Conservation (phyloP, 2,329 filamentous ascomycete genomes). For the Grosmannia serpens region DNA sequence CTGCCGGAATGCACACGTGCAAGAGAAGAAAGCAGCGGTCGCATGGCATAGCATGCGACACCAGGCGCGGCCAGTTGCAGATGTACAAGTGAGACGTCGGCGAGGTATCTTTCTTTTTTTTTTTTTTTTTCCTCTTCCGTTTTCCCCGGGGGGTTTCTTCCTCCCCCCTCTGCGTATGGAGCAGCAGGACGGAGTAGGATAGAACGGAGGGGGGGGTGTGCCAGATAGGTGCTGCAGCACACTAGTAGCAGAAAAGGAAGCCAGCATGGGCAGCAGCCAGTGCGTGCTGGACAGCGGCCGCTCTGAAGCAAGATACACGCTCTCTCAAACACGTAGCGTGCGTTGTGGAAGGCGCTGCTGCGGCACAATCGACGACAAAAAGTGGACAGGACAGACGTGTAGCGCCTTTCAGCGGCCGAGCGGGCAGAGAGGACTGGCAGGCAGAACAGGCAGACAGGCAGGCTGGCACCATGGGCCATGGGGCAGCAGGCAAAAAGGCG, state of each 20-base stretch:
- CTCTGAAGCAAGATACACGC: no score
- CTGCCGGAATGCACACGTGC: no score
- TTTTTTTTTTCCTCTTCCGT: no score
- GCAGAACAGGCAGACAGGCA: not conserved
- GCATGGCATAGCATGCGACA: conserved; percentile 1
- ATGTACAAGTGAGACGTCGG: not conserved
- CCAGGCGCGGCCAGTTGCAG: not conserved
- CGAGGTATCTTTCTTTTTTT: not conserved
- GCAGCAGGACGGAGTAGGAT: no score
- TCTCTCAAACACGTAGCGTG: not conserved
- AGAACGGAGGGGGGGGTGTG: not conserved
- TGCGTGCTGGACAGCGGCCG: no score
- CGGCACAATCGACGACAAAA: not conserved
- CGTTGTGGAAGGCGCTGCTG: not conserved
- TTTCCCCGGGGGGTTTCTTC: no score
- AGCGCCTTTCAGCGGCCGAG: not conserved
- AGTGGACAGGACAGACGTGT: not conserved
- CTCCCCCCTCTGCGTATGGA: not conserved
- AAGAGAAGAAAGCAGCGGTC: not conserved
- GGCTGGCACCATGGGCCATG: no score
- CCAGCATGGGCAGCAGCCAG: not conserved
- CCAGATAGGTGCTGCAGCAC: not conserved
- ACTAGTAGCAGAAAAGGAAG: not conserved
- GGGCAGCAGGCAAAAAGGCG: not conserved
- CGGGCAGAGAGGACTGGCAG: not conserved